Percentiles rank a stretch among this genome's conserved stretches.
phyloP scores from a whole-genome alignment of 805 yeast genomes.

The Middelhovenomyces tepae region DNA sequence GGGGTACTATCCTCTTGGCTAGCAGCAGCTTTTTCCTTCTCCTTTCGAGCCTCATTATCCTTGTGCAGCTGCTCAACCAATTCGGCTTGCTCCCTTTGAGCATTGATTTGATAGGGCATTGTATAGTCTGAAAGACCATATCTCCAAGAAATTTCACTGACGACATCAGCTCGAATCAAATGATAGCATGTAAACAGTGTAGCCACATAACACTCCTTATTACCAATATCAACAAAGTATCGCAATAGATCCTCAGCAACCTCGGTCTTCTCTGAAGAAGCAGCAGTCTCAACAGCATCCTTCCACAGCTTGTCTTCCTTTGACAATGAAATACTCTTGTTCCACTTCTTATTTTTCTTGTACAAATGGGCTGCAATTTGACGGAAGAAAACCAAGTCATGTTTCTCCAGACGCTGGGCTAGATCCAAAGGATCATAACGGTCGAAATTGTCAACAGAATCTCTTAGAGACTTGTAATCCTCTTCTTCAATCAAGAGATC shows the following conservation, averaged over 20 bases:
- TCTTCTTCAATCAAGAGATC: constrained; percentile 93
- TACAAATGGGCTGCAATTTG: constrained; percentile 91
- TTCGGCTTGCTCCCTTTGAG: constrained; percentile 69
- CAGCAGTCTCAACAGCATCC: constrained; percentile 88
- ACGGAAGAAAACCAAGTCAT: constrained; percentile 84
- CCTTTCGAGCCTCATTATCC: constrained; percentile 64
- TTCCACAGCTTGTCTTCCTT: constrained; percentile 92
- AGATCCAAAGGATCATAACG: constrained; percentile 87
- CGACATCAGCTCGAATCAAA: constrained; percentile 70
- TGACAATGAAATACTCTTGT: constrained; percentile 76
- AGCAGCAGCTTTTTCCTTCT: constrained; percentile 38
- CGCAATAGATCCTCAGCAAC: constrained; percentile 82
- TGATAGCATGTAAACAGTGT: constrained; percentile 80
- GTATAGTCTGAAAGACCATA: constrained; percentile 73
- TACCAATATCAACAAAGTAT: constrained; percentile 94
- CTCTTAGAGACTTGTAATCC: constrained; percentile 82
- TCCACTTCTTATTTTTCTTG: constrained; percentile 90
- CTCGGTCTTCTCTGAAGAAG: constrained; percentile 66
- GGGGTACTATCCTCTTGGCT: constrained; percentile 40
- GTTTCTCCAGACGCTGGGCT: constrained; percentile 89
- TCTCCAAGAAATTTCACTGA: constrained; percentile 86
- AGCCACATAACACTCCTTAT: constrained; percentile 90
- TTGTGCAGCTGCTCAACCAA: constrained; percentile 54
- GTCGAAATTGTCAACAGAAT: constrained; percentile 81
- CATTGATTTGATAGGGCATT: constrained; percentile 85